phyloP scores from a whole-genome alignment of 495 filamentous ascomycete species.

The Aspergillus cristatus region DNA sequence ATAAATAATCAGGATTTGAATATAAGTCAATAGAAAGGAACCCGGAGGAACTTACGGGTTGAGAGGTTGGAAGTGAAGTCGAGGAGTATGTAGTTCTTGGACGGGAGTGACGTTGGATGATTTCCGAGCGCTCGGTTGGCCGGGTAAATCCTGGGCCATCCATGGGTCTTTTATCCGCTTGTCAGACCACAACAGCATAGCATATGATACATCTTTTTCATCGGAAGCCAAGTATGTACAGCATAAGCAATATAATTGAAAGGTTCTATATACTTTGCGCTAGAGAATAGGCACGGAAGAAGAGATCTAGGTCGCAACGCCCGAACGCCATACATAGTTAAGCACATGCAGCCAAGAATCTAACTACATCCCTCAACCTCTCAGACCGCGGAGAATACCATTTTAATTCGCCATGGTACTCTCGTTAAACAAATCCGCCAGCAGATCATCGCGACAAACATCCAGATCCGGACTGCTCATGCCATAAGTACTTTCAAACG shows the following conservation, averaged over 20 bases:
- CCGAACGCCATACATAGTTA: neutral
- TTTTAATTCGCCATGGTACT: constrained; percentile 40
- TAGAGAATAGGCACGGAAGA: too few relatives aligned
- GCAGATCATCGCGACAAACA: constrained; percentile 55
- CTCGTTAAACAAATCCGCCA: constrained; percentile 82
- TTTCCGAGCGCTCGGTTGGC: constrained; percentile 2
- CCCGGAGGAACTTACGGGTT: constrained; percentile 4
- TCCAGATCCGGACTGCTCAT: constrained; percentile 65
- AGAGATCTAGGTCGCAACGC: too few relatives aligned
- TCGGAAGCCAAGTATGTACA: constrained; percentile 3
- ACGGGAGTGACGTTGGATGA: constrained; percentile 25
- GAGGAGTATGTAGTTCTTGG: constrained; percentile 6
- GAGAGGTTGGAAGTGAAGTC: too few relatives aligned
- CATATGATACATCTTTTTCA: too few relatives aligned
- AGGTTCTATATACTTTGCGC: too few relatives aligned
- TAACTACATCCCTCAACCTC: too few relatives aligned
- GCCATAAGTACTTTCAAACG: constrained; percentile 84
- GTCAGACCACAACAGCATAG: neutral
- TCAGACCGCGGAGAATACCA: too few relatives aligned
- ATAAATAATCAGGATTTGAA: constrained; percentile 5
- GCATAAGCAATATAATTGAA: too few relatives aligned
- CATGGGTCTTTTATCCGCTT: neutral
- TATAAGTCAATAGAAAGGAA: neutral
- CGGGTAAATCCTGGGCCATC: constrained; percentile 2
- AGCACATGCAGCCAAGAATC: too few relatives aligned